These are phyloP conservation scores for Mycosphaerella sp. DNA, from an alignment of 2,329 filamentous ascomycete species.

Conservation along the genomic window DNA sequence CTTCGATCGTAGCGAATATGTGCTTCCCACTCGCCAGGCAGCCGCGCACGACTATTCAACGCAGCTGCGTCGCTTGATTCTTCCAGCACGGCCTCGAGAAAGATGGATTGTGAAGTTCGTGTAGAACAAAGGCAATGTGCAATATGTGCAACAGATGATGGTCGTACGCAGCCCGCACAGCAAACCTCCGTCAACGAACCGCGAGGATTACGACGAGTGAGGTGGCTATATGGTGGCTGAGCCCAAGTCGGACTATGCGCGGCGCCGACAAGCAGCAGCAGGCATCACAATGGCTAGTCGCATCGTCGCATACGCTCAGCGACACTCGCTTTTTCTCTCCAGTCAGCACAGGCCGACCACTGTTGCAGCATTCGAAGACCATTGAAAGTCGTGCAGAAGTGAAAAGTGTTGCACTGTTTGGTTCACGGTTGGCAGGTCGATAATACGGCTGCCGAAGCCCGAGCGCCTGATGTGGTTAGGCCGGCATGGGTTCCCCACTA, in stretches of 20 bases:
- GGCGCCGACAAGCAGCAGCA: neutral
- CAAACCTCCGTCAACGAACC: slow-evolving; percentile 3
- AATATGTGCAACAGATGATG: neutral
- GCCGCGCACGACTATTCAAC: slow-evolving; percentile 1
- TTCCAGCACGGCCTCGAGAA: too few species aligned
- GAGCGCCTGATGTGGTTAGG: neutral
- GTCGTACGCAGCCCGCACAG: neutral
- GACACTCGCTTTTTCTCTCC: neutral
- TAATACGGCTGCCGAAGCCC: neutral
- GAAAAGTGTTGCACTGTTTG: neutral
- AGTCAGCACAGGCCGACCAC: neutral
- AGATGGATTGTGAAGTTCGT: too few species aligned
- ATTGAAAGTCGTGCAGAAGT: neutral
- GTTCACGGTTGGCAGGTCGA: slow-evolving; percentile 4
- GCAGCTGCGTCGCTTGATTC: slow-evolving; percentile 2
- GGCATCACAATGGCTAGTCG: neutral
- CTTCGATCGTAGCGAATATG: neutral
- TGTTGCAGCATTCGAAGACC: neutral
- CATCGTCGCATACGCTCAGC: neutral
- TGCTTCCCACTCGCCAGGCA: slow-evolving; percentile 1
- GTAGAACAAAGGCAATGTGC: neutral
- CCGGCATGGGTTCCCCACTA: neutral
- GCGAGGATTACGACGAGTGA: slow-evolving; percentile 11
- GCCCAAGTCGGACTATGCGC: slow-evolving; percentile 1
- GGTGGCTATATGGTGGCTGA: slow-evolving; percentile 14